A percentile compares a stretch with the other conserved stretches of the same genome.
These are phyloP conservation scores for Chenopodium quinoa DNA, from an alignment of 148 eudicot genomes.

Conservation along the genomic window DNA sequence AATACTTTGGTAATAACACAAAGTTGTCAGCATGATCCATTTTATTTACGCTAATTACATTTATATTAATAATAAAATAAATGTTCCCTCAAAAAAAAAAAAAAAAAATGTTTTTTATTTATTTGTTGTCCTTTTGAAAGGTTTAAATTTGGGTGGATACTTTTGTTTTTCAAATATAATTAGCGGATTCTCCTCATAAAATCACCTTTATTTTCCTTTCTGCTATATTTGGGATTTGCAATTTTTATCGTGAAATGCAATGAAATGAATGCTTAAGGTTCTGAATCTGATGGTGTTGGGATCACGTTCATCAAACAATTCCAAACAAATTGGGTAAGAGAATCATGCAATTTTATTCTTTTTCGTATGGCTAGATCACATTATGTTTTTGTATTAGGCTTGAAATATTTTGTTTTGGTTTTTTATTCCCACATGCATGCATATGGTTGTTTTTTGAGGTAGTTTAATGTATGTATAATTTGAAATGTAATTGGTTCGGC, in stretches of 20 bases:
- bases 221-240: slow-evolving; percentile 21
- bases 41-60: background rate
- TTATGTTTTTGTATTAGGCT: background rate
- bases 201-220: background rate
- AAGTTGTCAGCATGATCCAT: slow-evolving; percentile 22
- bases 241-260: background rate
- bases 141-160: background rate
- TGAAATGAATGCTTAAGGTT: slow-evolving; percentile 7
- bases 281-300: slow-evolving; percentile 11
- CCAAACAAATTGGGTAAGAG: slow-evolving; percentile 11
- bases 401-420: background rate
- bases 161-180: slow-evolving; percentile 16
- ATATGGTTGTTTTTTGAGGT: background rate
- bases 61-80: too few species aligned
- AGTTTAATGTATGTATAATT: background rate
- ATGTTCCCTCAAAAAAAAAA: too few species aligned
- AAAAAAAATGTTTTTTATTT: background rate
- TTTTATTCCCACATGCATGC: slow-evolving; percentile 1
- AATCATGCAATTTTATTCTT: background rate
- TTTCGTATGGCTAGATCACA: background rate
- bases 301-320: slow-evolving; percentile 4
- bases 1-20: background rate
- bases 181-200: slow-evolving; percentile 23
- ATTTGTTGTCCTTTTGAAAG: background rate
- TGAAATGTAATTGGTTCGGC: too few species aligned